Evolutionary conservation across 2,329 filamentous ascomycete genomes (phyloP).

Genomic region (Ophiostoma perfectum): DNA sequence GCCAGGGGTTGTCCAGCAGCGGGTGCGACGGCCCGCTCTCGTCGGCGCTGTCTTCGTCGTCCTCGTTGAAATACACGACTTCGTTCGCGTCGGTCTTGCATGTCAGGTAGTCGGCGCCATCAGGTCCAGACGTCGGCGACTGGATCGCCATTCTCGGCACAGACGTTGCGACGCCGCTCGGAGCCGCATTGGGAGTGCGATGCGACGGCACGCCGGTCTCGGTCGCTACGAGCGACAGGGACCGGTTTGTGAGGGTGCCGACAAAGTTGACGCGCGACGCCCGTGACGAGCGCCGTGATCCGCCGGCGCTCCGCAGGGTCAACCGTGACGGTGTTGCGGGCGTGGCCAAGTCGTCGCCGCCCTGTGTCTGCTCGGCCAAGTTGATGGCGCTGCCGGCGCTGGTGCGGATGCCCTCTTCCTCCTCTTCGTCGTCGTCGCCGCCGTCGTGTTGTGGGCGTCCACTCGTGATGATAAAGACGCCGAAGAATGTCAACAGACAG

Average conservation of each 20-base stretch:
- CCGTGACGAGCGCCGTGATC: conserved; percentile 38
- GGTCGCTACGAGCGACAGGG: conserved; percentile 30
- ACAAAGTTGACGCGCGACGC: conserved; percentile 44
- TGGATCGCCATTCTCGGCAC: conserved; percentile 22
- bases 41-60: conserved; percentile 14
- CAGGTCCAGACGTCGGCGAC: not conserved
- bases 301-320: not conserved
- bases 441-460: conserved; percentile 58
- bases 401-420: conserved; percentile 52
- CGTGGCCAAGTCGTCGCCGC: conserved; percentile 29
- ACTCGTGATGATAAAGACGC: conserved; percentile 95
- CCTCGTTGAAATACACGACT: not conserved
- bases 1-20: conserved; percentile 43
- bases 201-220: conserved; percentile 36
- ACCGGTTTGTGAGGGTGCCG: conserved; percentile 36
- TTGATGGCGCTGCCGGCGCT: conserved; percentile 53
- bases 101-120: conserved; percentile 15
- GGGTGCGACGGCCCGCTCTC: conserved; percentile 31
- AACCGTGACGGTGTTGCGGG: conserved; percentile 5
- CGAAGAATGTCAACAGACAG: conserved; percentile 86
- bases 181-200: conserved; percentile 32
- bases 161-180: conserved; percentile 13
- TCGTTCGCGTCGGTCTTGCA: not conserved
- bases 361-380: conserved; percentile 48
- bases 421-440: conserved; percentile 56